Conservation (phyloP, 768 basidiomycete species). For the Hygrocybe coccinea region DNA sequence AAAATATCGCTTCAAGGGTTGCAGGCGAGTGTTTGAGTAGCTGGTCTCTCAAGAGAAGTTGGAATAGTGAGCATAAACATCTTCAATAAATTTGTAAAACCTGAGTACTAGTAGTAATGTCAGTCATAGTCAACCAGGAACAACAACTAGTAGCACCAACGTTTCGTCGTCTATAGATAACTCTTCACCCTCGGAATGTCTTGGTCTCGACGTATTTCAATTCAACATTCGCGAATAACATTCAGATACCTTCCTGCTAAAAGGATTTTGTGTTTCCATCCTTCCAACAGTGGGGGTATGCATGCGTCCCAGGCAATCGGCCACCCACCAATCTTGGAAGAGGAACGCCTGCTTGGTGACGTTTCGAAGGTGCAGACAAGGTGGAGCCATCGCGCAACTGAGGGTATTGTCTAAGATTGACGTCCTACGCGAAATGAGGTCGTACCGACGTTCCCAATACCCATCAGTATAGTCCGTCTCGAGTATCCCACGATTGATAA, state of each 20-base stretch:
- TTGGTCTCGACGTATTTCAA: slow-evolving; percentile 62
- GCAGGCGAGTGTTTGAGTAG: slow-evolving; percentile 87
- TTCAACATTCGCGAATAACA: slow-evolving; percentile 95
- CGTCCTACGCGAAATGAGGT: not conserved
- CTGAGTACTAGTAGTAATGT: slow-evolving; percentile 38
- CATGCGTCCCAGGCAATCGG: slow-evolving; percentile 92
- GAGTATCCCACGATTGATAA: slow-evolving; percentile 84
- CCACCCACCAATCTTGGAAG: slow-evolving; percentile 59
- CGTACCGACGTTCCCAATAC: slow-evolving; percentile 94
- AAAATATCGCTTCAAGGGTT: slow-evolving; percentile 93
- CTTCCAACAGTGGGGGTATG: slow-evolving; percentile 82
- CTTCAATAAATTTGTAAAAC: slow-evolving; percentile 86
- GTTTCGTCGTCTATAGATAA: slow-evolving; percentile 81
- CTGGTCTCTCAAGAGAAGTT: slow-evolving; percentile 83
- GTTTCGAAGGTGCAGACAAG: slow-evolving; percentile 57
- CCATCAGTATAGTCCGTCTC: slow-evolving; percentile 97
- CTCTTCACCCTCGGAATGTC: slow-evolving; percentile 42
- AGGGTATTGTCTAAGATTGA: slow-evolving; percentile 5
- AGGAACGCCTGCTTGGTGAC: slow-evolving; percentile 71
- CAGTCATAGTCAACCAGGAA: not conserved
- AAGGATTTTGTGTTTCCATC: slow-evolving; percentile 97
- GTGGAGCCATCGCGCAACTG: slow-evolving; percentile 73
- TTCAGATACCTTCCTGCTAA: slow-evolving; percentile 98
- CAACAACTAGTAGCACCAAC: slow-evolving; percentile 40
- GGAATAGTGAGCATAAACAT: slow-evolving; percentile 88